Conservation (phyloP, 1,139 yeast genomes). For the Suhomyces bokatorum region DNA sequence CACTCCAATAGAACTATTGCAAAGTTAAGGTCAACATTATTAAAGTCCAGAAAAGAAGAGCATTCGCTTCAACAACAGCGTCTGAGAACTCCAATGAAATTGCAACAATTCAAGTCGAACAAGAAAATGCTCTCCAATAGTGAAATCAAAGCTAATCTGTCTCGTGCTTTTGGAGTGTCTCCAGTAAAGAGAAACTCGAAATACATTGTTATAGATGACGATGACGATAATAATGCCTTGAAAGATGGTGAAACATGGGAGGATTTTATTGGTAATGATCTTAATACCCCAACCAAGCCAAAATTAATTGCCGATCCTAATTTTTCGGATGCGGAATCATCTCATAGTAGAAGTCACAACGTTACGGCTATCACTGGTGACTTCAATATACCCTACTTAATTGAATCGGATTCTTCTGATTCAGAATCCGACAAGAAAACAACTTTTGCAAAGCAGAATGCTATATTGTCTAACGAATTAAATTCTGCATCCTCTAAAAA, state of each 20-base stretch:
- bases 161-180: conserved; percentile 23
- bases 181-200: conserved; percentile 41
- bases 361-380: conserved; percentile 18
- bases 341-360: conserved; percentile 16
- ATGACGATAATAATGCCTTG: conserved; percentile 10
- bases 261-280: conserved; percentile 38
- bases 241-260: conserved; percentile 42
- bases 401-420: conserved; percentile 41
- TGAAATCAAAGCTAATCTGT: conserved; percentile 17
- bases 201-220: conserved; percentile 31
- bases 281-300: conserved; percentile 28
- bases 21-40: conserved; percentile 51
- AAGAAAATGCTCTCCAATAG: conserved; percentile 25
- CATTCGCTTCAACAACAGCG: conserved; percentile 11
- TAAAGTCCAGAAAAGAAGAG: conserved; percentile 41
- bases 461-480: conserved; percentile 26
- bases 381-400: conserved; percentile 28
- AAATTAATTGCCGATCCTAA: conserved; percentile 14
- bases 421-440: conserved; percentile 20
- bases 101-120: conserved; percentile 17
- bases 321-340: conserved; percentile 23
- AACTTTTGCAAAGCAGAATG: conserved; percentile 8
- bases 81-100: conserved; percentile 16
- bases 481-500: conserved; percentile 22
- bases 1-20: conserved; percentile 65